Evolutionary conservation across 257 asterid species (phyloP), one percentile per base, ranked within the genome.

Genomic region (Salvia hispanica): DNA sequence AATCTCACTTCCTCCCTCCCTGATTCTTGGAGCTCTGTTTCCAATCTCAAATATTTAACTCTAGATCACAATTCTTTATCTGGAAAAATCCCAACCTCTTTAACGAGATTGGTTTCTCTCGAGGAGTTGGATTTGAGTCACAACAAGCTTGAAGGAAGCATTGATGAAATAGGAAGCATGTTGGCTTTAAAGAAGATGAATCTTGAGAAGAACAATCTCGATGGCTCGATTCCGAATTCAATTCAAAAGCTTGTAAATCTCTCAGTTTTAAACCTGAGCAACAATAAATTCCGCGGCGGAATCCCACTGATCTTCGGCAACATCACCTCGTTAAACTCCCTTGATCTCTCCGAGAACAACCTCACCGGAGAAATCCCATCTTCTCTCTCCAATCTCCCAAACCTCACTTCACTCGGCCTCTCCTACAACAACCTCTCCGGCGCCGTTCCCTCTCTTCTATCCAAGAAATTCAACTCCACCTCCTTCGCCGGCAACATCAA

Each of bases 341-440:
- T 92, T 47, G 86, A 90, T 76, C 71, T 92, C n/a, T 90, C 97
- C 5, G 66, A 70, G 61, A 90, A 92, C 82, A 77, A 85, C 58
- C 66, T 92, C 55, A 77, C 82, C 2, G 98, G 98, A 14, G 84
- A 81, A 76, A 90, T 93, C 44, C 96, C 99, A 3, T 4, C 2
- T 36, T 80, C 96, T 28, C 76, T 88, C 34, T 77, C 58, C 18
- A 60, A 60, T 51, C 77, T 87, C 39, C 68, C 62, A 34, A 82
- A 77, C 7, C 90, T 94, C 44, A 70, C 85, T 51, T 76, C 84
- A 12, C 82, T 94, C 1, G 78, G 91, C 50, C 85, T 94, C 14
- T 94, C 97, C 36, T 85, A 85, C 75, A 94, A 94, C 66, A 82
- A 84, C 58, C 92, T 93, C 4, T 86, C 95, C 28, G 97, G 99